A percentile compares a stretch with the other conserved stretches of the same genome.
phyloP scores from a whole-genome alignment of 2,329 filamentous ascomycete species.

The Fusarium verticillioides region DNA sequence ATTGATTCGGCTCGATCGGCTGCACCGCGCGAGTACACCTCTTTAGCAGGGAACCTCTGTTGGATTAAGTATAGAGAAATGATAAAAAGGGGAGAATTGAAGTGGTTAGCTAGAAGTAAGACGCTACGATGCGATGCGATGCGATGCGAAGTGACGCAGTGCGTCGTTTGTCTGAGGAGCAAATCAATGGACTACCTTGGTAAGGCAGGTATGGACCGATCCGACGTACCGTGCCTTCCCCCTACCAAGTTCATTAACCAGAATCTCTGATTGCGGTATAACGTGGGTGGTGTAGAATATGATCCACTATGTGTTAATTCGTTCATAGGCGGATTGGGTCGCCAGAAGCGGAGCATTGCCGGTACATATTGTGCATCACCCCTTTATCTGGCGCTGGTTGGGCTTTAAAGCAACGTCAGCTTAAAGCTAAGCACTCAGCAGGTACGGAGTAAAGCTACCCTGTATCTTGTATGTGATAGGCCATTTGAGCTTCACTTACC shows the following conservation, averaged over 20 bases:
- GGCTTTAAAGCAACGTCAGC: conserved; percentile 18
- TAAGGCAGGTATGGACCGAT: conserved; percentile 34
- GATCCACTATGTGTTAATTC: conserved; percentile 8
- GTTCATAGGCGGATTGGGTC: background rate
- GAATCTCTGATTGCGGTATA: conserved; percentile 13
- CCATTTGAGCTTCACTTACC: background rate
- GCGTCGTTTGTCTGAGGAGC: conserved; percentile 46
- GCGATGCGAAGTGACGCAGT: conserved; percentile 45
- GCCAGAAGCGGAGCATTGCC: background rate
- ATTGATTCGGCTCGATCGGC: conserved; percentile 32
- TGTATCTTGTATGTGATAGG: background rate
- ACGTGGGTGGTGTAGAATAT: background rate
- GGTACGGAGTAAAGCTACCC: background rate
- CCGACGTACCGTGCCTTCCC: conserved; percentile 24
- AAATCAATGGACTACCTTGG: conserved; percentile 29
- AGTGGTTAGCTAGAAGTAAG: conserved; percentile 10
- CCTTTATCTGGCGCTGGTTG: conserved; percentile 12
- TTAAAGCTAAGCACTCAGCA: background rate
- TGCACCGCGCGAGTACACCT: conserved; percentile 36
- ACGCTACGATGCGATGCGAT: conserved; percentile 32
- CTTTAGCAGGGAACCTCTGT: conserved; percentile 20
- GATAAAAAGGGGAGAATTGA: background rate
- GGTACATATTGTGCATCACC: conserved; percentile 7
- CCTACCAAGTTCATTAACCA: conserved; percentile 32
- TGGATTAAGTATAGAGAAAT: conserved; percentile 8